A percentile compares a stretch with the other conserved stretches of the same genome.
Evolutionary conservation across 2,329 filamentous ascomycete genomes (phyloP).

Genomic region (Trichophyton rubrum): DNA sequence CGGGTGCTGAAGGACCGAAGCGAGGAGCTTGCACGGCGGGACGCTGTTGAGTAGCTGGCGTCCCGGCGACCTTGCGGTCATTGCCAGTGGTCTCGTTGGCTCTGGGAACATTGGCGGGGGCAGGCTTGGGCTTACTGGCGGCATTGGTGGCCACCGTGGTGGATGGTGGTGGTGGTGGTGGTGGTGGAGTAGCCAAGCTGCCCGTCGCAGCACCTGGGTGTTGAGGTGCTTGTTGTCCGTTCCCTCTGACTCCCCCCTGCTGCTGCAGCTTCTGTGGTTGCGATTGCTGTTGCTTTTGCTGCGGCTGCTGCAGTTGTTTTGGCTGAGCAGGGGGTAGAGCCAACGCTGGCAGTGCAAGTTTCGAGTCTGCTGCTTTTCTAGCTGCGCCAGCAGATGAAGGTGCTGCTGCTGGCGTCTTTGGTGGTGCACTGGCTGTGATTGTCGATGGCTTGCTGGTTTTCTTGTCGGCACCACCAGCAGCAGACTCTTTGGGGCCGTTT

Average conservation of each 20-base stretch:
- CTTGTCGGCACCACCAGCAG: constrained; percentile 1
- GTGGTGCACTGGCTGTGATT: neutral
- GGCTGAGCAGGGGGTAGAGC: constrained; percentile 3
- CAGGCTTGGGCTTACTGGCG: neutral
- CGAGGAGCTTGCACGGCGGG: neutral
- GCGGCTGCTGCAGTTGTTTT: neutral
- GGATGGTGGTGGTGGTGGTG: too few relatives aligned
- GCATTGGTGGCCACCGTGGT: too few relatives aligned
- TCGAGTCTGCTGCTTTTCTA: constrained; percentile 4
- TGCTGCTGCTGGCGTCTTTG: neutral
- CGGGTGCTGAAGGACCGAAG: constrained; percentile 1
- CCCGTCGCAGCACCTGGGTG: neutral
- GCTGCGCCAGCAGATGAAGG: neutral
- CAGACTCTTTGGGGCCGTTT: neutral
- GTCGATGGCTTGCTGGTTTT: neutral
- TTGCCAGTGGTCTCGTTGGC: constrained; percentile 2
- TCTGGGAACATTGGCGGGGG: constrained; percentile 2
- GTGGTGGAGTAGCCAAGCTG: neutral
- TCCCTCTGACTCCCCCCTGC: constrained; percentile 5
- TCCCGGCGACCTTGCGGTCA: neutral
- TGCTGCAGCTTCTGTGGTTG: neutral
- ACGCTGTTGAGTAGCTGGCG: neutral
- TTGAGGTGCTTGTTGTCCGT: constrained; percentile 1
- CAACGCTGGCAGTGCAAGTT: constrained; percentile 4
- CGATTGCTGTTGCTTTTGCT: too few relatives aligned